Evolutionary conservation across 257 asterid genomes (phyloP), one percentile per base, ranked within the genome.

Genomic region (Solanum piurae): DNA sequence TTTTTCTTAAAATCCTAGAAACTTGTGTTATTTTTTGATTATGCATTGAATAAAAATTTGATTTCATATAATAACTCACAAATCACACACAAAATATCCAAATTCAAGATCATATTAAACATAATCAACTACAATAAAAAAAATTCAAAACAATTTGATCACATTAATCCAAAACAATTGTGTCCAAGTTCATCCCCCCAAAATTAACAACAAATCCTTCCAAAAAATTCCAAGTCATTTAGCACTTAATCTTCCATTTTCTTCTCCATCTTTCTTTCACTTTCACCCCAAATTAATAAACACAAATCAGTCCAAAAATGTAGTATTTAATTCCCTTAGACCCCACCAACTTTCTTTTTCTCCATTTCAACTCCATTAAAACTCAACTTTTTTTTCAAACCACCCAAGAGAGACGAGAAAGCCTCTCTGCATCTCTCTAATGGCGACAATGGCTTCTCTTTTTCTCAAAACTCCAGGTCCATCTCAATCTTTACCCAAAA

Each of bases 381-480:
- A 40, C 21, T 40, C 27, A n/a, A 84, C 38, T 3, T 49, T 29
- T 83, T 83, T 86, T 7, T 5, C 29, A 85, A 34, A 6, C 21
- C 82, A 68, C 60, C 25, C 10, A 60, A 66, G 52, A 31, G 85
- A 86, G 87, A 36, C 40, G 66, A 46, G 90, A 69, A 83, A 75
- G 58, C 87, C 74, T 21, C 87, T 62, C n/a, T 80, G 42, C 72
- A 87, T 79, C 88, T 83, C 31, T 76, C 37, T 88, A 86, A 92
- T 91, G 95, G 94, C 99, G 86, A 88, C 96, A 73, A 93, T 94
- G 94, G 92, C 95, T 90, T 94, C 97, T 89, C 97, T 91, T 42
- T 89, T 88, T 88, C 93, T 96, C 92, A 93, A 93, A 87, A 49
- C 90, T 4, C 87, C 94, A 12, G 40, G 86, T 75, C 84, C 89